Conservation (phyloP, 345 rosid genomes). For the Cardamine occulta region DNA sequence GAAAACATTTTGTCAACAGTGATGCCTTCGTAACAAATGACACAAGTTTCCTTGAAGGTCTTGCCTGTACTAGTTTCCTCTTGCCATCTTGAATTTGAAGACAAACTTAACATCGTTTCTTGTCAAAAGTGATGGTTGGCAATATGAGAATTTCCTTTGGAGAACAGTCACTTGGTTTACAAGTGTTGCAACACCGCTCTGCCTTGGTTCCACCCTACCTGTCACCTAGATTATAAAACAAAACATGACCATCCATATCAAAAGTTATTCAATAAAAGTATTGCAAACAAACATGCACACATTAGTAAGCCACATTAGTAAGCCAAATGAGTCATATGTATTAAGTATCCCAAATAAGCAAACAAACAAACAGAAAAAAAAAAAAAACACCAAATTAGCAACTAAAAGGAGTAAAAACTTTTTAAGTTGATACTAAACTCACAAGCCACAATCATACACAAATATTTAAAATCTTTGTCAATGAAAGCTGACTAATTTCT, state of each 20-base stretch:
- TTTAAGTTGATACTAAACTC: neutral
- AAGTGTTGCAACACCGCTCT: conserved; percentile 49
- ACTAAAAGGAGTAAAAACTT: conserved; percentile 9
- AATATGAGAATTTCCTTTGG: conserved; percentile 49
- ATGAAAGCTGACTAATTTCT: neutral
- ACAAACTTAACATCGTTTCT: conserved; percentile 56
- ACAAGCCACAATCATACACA: conserved; percentile 18
- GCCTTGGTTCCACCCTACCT: conserved; percentile 49
- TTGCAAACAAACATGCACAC: neutral
- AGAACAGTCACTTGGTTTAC: conserved; percentile 56
- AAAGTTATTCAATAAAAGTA: neutral
- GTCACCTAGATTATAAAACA: conserved; percentile 50
- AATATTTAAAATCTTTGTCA: neutral
- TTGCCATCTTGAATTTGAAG: conserved; percentile 55
- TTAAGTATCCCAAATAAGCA: neutral
- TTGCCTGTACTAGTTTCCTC: conserved; percentile 51
- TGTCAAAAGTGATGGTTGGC: conserved; percentile 47
- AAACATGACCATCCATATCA: conserved; percentile 22
- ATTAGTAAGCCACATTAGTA: neutral
- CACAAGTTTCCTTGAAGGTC: conserved; percentile 64
- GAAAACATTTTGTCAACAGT: conserved; percentile 58
- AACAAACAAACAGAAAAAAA: neutral
- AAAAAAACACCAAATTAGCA: conserved; percentile 14
- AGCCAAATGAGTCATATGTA: neutral
- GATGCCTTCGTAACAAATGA: conserved; percentile 71